phyloP scores from a whole-genome alignment of 192 early-diverging fungal species.

The Lobosporangium transversale region DNA sequence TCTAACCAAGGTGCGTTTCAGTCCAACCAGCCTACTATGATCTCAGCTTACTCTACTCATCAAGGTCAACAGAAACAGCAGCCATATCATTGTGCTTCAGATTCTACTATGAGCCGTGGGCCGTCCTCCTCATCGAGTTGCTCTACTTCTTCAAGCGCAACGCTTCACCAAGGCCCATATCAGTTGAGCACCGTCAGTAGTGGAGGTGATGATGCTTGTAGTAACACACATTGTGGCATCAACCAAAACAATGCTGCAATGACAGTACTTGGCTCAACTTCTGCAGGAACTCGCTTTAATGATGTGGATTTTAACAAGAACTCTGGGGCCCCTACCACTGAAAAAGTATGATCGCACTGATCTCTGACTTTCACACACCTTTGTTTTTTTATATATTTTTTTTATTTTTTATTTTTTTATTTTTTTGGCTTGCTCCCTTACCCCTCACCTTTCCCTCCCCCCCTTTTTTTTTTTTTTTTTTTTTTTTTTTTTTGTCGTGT shows the following conservation, averaged over 20 bases:
- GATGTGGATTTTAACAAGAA: neutral
- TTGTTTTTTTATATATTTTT: no score
- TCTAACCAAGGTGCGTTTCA: conserved; percentile 20
- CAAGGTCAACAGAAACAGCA: conserved; percentile 39
- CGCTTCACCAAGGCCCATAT: conserved; percentile 12
- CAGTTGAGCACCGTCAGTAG: neutral
- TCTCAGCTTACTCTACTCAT: conserved; percentile 3
- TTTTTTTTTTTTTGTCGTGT: no score
- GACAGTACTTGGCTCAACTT: neutral
- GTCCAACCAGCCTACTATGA: conserved; percentile 20
- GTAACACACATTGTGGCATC: conserved; percentile 10
- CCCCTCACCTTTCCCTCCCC: neutral
- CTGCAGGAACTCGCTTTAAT: neutral
- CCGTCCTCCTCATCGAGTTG: conserved; percentile 43
- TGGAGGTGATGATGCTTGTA: neutral
- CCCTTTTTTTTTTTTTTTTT: conserved; percentile 3
- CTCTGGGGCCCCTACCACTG: neutral
- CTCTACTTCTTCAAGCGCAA: conserved; percentile 28
- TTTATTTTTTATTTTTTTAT: neutral
- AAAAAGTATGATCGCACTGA: conserved; percentile 14
- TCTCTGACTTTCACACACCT: no score
- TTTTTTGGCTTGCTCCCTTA: neutral
- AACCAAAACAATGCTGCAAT: neutral
- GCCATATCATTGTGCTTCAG: conserved; percentile 22
- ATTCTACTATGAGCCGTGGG: conserved; percentile 30